Conservation (phyloP, 2,329 filamentous ascomycete species). For the Ophiostoma sp. region DNA sequence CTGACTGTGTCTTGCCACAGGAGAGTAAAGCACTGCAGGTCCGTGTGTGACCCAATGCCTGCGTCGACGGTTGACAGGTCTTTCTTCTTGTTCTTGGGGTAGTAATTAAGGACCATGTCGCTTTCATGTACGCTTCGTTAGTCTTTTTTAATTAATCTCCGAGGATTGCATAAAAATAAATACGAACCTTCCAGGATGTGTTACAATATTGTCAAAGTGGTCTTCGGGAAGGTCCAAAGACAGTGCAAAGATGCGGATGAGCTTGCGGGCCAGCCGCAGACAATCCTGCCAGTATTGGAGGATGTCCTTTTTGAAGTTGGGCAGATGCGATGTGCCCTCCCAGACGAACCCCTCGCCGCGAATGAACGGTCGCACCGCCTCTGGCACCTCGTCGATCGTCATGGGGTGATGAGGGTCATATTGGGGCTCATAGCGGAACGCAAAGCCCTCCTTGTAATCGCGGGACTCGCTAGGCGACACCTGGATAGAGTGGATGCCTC, state of each 20-base stretch:
- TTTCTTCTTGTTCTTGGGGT: constrained; percentile 29
- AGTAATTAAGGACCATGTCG: constrained; percentile 29
- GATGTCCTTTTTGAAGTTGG: constrained; percentile 25
- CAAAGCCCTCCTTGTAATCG: constrained; percentile 16
- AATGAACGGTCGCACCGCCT: background rate
- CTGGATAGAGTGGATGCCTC: constrained; percentile 12
- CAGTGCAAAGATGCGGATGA: constrained; percentile 24
- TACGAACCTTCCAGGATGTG: constrained; percentile 27
- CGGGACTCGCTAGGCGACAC: constrained; percentile 12
- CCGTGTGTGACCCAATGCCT: constrained; percentile 37
- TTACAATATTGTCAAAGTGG: constrained; percentile 39
- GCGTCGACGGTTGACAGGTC: constrained; percentile 28
- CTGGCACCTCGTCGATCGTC: constrained; percentile 21
- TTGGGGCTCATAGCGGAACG: constrained; percentile 8
- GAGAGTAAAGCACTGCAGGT: constrained; percentile 46
- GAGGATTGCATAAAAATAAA: constrained; percentile 30
- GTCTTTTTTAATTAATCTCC: constrained; percentile 1
- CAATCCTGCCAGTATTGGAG: constrained; percentile 26
- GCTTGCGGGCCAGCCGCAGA: constrained; percentile 22
- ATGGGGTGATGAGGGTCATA: constrained; percentile 16
- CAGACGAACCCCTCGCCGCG: constrained; percentile 27
- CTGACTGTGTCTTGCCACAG: constrained; percentile 44
- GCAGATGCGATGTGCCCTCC: constrained; percentile 25
- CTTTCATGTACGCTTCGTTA: constrained; percentile 8
- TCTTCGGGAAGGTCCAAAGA: constrained; percentile 26